These are phyloP conservation scores for Capsicum pubescens DNA, from an alignment of 257 asterid genomes.

Conservation along the genomic window DNA sequence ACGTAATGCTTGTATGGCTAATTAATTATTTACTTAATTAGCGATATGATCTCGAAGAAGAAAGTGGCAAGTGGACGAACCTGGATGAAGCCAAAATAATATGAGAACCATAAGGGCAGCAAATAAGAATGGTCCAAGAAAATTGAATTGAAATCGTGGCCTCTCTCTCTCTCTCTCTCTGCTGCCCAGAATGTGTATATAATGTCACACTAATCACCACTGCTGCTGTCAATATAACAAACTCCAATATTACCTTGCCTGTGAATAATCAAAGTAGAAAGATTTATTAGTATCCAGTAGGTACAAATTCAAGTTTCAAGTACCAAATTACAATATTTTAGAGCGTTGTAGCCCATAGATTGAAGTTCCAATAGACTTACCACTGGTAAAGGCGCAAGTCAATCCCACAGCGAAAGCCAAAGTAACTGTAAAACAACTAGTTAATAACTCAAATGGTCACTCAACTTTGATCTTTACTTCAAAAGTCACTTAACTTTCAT, in stretches of 20 bases:
- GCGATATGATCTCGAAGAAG: not conserved
- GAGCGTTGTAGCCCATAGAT: too few relatives aligned
- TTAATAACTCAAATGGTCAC: too few relatives aligned
- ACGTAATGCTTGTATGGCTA: not conserved
- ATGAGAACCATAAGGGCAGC: slow-evolving; percentile 46
- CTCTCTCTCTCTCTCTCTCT: slow-evolving; percentile 37
- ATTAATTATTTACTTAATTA: too few relatives aligned
- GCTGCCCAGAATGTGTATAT: slow-evolving; percentile 81
- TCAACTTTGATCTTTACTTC: too few relatives aligned
- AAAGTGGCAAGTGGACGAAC: slow-evolving; percentile 24
- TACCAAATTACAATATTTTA: too few relatives aligned
- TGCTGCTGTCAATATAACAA: slow-evolving; percentile 49
- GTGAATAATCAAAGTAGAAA: not conserved
- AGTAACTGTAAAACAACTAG: slow-evolving; percentile 43
- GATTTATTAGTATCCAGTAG: not conserved
- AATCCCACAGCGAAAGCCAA: slow-evolving; percentile 76
- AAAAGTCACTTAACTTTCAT: too few relatives aligned
- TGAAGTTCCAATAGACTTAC: slow-evolving; percentile 36
- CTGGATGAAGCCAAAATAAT: slow-evolving; percentile 55
- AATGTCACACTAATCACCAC: slow-evolving; percentile 60
- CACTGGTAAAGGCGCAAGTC: slow-evolving; percentile 76
- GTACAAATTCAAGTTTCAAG: too few relatives aligned
- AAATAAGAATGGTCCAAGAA: slow-evolving; percentile 55
- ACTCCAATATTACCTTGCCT: slow-evolving; percentile 60
- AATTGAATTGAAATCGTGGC: slow-evolving; percentile 53